Evolutionary conservation across 163 green algal genomes (phyloP).

Genomic region (Scenedesmus sp.): DNA sequence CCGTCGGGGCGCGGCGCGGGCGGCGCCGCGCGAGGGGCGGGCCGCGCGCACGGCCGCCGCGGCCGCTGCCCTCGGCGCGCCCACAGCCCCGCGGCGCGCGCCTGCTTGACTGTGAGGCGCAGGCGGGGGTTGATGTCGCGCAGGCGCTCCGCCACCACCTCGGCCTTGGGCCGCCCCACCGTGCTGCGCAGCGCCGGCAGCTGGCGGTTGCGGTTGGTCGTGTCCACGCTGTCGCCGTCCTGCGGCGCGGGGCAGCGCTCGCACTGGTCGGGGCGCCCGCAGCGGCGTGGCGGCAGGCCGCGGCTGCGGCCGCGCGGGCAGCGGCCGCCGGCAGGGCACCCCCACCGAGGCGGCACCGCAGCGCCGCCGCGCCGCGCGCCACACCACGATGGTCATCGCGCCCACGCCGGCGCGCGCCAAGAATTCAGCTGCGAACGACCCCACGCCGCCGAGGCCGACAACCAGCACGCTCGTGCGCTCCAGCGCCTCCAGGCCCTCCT

Average conservation of each 20-base stretch:
- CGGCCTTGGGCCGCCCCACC: slow-evolving; percentile 49
- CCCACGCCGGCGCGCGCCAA: slow-evolving; percentile 61
- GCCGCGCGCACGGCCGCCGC: too few relatives aligned
- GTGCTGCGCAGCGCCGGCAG: slow-evolving; percentile 58
- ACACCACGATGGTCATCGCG: slow-evolving; percentile 51
- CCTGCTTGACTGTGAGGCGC: slow-evolving; percentile 46
- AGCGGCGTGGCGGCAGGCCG: too few relatives aligned
- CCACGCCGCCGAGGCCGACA: slow-evolving; percentile 75
- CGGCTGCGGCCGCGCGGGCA: too few relatives aligned
- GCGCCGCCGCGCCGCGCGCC: too few relatives aligned
- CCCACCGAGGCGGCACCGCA: too few relatives aligned
- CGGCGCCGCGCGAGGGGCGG: too few relatives aligned
- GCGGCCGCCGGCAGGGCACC: too few relatives aligned
- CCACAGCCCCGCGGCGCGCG: neutral
- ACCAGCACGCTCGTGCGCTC: slow-evolving; percentile 49
- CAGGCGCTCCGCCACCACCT: slow-evolving; percentile 49
- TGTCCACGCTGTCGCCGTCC: slow-evolving; percentile 49
- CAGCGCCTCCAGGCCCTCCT: slow-evolving; percentile 43
- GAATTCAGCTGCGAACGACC: slow-evolving; percentile 77
- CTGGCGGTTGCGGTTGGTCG: slow-evolving; percentile 59
- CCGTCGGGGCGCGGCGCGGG: too few relatives aligned
- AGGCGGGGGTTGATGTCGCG: slow-evolving; percentile 60
- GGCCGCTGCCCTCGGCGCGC: too few relatives aligned
- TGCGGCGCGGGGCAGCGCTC: too few relatives aligned
- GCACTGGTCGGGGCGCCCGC: too few relatives aligned